These are phyloP conservation scores for Plasmodium knowlesi DNA, from an alignment of 169 alveolate species.

Conservation along the genomic window DNA sequence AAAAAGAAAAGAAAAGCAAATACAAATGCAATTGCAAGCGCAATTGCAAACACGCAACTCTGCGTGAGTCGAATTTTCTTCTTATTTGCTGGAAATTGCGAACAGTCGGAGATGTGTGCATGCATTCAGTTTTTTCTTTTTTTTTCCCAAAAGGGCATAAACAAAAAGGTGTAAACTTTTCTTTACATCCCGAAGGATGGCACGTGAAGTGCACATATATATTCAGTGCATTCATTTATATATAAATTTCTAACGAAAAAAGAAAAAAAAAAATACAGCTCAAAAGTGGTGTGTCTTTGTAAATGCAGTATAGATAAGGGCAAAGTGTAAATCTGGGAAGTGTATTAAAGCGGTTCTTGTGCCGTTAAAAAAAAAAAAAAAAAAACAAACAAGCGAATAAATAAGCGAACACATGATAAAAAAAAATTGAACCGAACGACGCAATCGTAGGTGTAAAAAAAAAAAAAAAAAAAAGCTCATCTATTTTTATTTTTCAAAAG, in stretches of 20 bases:
- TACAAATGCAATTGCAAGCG: neutral
- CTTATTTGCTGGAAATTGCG: constrained; percentile 28
- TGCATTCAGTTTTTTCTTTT: constrained; percentile 35
- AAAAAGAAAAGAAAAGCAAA: neutral
- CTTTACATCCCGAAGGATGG: neutral
- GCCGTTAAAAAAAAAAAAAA: constrained; percentile 4
- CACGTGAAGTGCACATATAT: neutral
- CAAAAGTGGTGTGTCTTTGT: constrained; percentile 3
- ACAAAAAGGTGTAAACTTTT: neutral
- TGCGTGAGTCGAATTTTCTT: constrained; percentile 22
- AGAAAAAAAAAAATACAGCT: neutral
- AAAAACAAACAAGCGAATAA: neutral
- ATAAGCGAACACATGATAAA: neutral
- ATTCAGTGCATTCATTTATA: neutral
- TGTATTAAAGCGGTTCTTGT: neutral
- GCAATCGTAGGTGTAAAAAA: constrained; percentile 11
- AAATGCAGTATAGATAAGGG: neutral
- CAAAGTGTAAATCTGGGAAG: neutral
- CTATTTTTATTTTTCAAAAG: constrained; percentile 20
- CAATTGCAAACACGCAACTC: neutral
- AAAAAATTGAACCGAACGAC: neutral
- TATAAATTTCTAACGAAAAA: neutral
- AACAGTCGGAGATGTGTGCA: constrained; percentile 48
- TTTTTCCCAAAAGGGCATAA: neutral
- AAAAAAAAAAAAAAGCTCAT: constrained; percentile 4